These are phyloP conservation scores for Helicostylum pulchrum DNA, from an alignment of 192 early-diverging fungal species.

Conservation along the genomic window DNA sequence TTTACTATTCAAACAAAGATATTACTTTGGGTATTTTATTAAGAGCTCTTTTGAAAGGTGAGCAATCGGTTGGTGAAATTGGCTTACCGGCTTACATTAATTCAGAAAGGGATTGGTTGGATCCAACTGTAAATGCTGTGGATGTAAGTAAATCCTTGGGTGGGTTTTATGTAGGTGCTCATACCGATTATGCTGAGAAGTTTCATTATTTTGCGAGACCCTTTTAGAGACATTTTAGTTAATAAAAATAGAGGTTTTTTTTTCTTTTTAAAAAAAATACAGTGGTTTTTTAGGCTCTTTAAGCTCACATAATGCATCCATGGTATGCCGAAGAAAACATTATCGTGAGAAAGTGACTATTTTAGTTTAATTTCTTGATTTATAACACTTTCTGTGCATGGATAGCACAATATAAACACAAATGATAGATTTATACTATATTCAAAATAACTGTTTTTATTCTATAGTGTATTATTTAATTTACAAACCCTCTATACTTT, in stretches of 20 bases:
- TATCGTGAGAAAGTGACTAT: too few relatives aligned
- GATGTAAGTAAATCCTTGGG: constrained; percentile 29
- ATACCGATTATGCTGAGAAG: constrained; percentile 35
- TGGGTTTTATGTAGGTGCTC: constrained; percentile 29
- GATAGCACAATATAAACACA: too few relatives aligned
- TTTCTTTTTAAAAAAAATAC: too few relatives aligned
- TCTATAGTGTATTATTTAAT: too few relatives aligned
- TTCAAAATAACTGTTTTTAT: too few relatives aligned
- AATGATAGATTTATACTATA: too few relatives aligned
- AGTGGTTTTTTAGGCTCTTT: too few relatives aligned
- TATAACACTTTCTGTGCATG: too few relatives aligned
- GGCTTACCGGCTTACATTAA: constrained; percentile 6
- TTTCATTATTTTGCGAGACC: constrained; percentile 28
- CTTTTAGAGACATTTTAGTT: neutral
- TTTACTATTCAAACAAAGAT: constrained; percentile 34
- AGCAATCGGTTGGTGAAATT: constrained; percentile 29
- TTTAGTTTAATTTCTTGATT: too few relatives aligned
- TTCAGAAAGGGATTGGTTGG: neutral
- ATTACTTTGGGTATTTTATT: constrained; percentile 31
- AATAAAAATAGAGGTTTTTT: neutral
- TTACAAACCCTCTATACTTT: too few relatives aligned
- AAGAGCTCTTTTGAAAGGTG: constrained; percentile 20
- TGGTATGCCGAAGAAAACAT: too few relatives aligned
- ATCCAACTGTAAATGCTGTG: constrained; percentile 17
- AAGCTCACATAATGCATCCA: too few relatives aligned